Percentiles rank a stretch among this genome's conserved stretches.
Conservation (phyloP, 225 moss, liverwort and hornwort genomes). For the Straminergon stramineum region DNA sequence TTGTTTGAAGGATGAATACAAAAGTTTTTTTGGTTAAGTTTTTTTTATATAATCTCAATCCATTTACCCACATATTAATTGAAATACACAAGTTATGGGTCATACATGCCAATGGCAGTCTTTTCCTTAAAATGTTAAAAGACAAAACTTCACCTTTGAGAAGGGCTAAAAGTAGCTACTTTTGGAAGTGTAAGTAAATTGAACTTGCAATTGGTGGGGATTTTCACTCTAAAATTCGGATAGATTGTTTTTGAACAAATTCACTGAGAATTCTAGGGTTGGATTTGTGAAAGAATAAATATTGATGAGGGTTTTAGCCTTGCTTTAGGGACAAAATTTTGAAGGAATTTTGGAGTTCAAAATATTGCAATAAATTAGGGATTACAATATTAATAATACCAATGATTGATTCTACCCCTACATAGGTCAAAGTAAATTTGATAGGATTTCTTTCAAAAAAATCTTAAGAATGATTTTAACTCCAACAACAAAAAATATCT, state of each 20-base stretch:
- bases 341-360: accelerated
- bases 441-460: neutral
- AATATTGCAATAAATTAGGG: accelerated
- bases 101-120: too few species aligned
- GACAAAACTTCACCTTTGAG: neutral
- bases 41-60: neutral
- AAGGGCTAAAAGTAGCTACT: neutral
- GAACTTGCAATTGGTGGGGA: accelerated
- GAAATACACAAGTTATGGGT: neutral
- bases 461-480: neutral
- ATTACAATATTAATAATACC: neutral
- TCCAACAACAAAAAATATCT: neutral
- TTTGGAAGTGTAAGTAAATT: neutral
- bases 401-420: neutral
- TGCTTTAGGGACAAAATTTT: accelerated
- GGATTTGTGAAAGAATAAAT: neutral
- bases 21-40: neutral
- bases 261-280: accelerated
- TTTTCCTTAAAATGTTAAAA: neutral
- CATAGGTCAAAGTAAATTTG: neutral
- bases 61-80: neutral
- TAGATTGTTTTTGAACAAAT: too few species aligned
- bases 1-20: neutral
- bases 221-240: neutral
- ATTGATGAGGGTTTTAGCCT: neutral